phyloP scores from a whole-genome alignment of 1,284 basidiomycete genomes.

The Moesziomyces sp. region DNA sequence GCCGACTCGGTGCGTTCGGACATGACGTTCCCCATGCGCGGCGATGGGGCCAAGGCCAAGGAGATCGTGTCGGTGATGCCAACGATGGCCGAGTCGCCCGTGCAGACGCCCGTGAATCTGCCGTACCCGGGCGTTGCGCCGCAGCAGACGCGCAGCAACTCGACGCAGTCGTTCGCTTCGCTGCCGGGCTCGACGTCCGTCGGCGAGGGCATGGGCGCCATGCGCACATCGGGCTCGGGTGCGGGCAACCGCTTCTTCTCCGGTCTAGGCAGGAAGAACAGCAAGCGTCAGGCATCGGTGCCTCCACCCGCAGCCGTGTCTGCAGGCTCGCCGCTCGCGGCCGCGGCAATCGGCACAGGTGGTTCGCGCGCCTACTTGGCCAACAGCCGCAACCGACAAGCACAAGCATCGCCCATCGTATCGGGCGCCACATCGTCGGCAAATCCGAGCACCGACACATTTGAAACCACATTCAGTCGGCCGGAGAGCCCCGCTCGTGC shows the following conservation, averaged over 20 bases:
- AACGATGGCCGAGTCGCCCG: slow-evolving; percentile 46
- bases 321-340: slow-evolving; percentile 7
- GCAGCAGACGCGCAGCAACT: slow-evolving; percentile 25
- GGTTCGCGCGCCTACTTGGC: slow-evolving; percentile 32
- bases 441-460: slow-evolving; percentile 24
- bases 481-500: slow-evolving; percentile 28
- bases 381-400: slow-evolving; percentile 19
- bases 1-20: slow-evolving; percentile 59
- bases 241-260: slow-evolving; percentile 43
- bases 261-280: slow-evolving; percentile 35
- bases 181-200: slow-evolving; percentile 1
- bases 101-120: slow-evolving; percentile 29
- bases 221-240: slow-evolving; percentile 10
- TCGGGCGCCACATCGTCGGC: slow-evolving; percentile 2
- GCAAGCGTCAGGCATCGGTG: slow-evolving; percentile 28
- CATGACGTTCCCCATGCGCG: slow-evolving; percentile 62
- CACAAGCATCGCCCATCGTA: slow-evolving; percentile 6
- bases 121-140: slow-evolving; percentile 51
- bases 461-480: slow-evolving; percentile 25
- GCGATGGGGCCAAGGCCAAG: slow-evolving; percentile 60
- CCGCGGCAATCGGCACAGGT: slow-evolving; percentile 16
- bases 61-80: slow-evolving; percentile 49
- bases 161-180: slow-evolving; percentile 29
- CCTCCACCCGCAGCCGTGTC: background rate
- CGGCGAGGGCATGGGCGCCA: slow-evolving; percentile 4